phyloP scores from a whole-genome alignment of 306 rosid genomes.

The Vigna unguiculata region DNA sequence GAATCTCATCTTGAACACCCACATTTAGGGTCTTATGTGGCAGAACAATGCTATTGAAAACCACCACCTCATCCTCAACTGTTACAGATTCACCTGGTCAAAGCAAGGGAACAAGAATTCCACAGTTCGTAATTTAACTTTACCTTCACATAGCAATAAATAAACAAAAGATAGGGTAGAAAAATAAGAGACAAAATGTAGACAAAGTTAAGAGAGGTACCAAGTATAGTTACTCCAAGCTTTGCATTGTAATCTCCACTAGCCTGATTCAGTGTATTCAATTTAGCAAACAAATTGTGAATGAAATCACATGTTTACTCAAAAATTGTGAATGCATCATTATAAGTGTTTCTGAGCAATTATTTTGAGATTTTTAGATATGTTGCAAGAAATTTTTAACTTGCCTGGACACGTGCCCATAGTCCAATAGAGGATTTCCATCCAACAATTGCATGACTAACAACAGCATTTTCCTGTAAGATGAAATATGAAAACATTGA shows the following conservation, averaged over 20 bases:
- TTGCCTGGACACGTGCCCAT: constrained; percentile 95
- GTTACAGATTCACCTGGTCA: constrained; percentile 84
- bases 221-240: constrained; percentile 91
- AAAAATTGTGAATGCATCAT: constrained; percentile 31
- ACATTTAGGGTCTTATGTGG: constrained; percentile 91
- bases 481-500: constrained; percentile 27
- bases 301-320: neutral
- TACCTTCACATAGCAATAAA: neutral
- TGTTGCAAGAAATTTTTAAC: constrained; percentile 41
- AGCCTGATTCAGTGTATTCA: constrained; percentile 65
- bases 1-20: constrained; percentile 91
- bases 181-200: neutral
- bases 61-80: constrained; percentile 96
- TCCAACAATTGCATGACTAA: constrained; percentile 88
- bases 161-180: too few relatives aligned
- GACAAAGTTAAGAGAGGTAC: constrained; percentile 50
- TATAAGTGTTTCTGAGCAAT: constrained; percentile 15
- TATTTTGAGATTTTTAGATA: constrained; percentile 6
- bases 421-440: constrained; percentile 93
- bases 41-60: constrained; percentile 86
- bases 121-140: constrained; percentile 1
- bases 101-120: constrained; percentile 42
- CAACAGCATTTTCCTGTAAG: constrained; percentile 89
- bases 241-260: constrained; percentile 84
- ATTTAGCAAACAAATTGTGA: constrained; percentile 39